Base-by-base conservation (phyloP, 1,139 yeast species). In the Saccharomycopsis crataegensis region DNA sequence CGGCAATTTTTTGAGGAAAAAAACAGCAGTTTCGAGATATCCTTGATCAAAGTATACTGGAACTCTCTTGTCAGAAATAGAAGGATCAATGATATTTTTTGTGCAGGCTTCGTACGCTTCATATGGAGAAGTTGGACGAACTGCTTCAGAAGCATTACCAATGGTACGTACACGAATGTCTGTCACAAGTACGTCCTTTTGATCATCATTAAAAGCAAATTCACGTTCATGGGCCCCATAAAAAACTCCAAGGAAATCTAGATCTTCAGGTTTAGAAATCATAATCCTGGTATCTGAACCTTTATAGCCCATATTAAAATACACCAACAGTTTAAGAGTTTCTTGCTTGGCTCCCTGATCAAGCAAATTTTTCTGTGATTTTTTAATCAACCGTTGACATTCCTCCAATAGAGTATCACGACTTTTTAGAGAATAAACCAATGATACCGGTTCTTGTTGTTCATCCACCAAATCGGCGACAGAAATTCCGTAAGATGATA, bases 241-340 rank as follows among this genome's bases (percentile, higher is more conserved):
- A 63, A 81, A 82, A 50, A 65, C 67, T n/a, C 63, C 60, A 43
- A 17, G 59, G 31, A 51, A 51, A 17, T 51, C 57, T 32, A 64
- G 67, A 33, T 57, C 61, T 59, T 8, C 43, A 38, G 49, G 64
- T 64, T 49, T 63, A 63, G 59, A 68, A 17, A 49, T 38, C 82
- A 90, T 83, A 59, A 90, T 72, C 48, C 84, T 83, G 2, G 96
- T 85, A 64, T 90, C 96, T 16, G 96, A 84, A 8, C 97, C 96
- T 58, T 81, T 80, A 65, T 87, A 90, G 62, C 94, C 76, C 75
- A 90, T 72, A 64, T 90, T 89, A 58, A 89, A 70, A 60, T 77
- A 86, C 32, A 78, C 77, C 62, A 88, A 94, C 52, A 76, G 71
- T 33, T 58, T 62, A 34, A 79, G 66, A 28, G 67, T 65, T 4